Evolutionary conservation across 2,329 filamentous ascomycete genomes (phyloP).

Genomic region (Penicillium sp.): DNA sequence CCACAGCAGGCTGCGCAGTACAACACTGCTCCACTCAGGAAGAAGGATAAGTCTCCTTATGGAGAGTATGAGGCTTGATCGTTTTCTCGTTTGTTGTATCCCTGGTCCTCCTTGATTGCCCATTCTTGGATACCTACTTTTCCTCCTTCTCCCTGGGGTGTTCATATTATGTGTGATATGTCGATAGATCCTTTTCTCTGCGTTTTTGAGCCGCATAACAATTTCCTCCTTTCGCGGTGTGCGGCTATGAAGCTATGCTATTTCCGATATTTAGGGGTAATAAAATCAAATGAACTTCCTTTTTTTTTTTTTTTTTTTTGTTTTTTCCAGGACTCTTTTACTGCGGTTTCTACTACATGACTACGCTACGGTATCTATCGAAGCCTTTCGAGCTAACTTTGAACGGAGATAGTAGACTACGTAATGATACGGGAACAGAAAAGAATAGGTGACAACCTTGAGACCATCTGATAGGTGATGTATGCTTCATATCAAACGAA

Average conservation of each 20-base stretch:
- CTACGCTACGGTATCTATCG: neutral
- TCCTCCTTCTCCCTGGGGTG: neutral
- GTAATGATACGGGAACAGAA: neutral
- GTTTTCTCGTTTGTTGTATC: neutral
- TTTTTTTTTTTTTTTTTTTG: neutral
- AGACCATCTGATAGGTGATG: too few relatives aligned
- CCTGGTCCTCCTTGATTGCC: neutral
- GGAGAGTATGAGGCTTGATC: neutral
- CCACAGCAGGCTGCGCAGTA: neutral
- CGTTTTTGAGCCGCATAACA: constrained; percentile 1
- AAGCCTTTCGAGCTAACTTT: neutral
- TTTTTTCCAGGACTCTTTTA: too few relatives aligned
- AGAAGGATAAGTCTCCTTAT: constrained; percentile 6
- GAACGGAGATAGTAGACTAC: neutral
- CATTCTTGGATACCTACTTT: neutral
- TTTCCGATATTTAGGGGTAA: neutral
- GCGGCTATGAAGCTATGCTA: constrained; percentile 2
- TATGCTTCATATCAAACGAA: neutral
- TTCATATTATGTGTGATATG: constrained; percentile 2
- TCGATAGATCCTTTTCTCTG: neutral
- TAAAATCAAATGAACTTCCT: neutral
- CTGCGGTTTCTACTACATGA: too few relatives aligned
- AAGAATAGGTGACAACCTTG: neutral
- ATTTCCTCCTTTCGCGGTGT: neutral
- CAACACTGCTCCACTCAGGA: constrained; percentile 1